Evolutionary conservation across 2,329 filamentous ascomycete species (phyloP).

Genomic region (Aureobasidium musti): DNA sequence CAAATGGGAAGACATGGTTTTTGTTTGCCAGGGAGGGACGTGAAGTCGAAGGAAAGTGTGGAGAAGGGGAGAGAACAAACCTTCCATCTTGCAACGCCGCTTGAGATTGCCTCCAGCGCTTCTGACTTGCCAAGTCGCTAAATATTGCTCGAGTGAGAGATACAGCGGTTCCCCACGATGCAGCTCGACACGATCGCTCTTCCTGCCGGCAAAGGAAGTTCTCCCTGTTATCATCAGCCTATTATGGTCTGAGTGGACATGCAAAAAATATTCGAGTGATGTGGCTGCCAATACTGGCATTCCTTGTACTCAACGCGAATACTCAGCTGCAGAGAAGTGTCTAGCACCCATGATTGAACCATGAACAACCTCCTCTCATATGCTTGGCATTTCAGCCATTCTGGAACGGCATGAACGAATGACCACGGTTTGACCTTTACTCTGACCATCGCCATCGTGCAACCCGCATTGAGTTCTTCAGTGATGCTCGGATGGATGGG

Average conservation of each 20-base stretch:
- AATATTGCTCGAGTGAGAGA: neutral
- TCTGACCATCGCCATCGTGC: neutral
- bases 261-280: no score
- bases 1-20: neutral
- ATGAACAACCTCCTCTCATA: neutral
- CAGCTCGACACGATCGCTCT: neutral
- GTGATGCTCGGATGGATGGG: constrained; percentile 10
- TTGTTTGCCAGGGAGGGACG: neutral
- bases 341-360: neutral
- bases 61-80: constrained; percentile 16
- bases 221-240: neutral
- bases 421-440: neutral
- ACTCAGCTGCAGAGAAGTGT: neutral
- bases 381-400: constrained; percentile 1
- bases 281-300: neutral
- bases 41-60: constrained; percentile 23
- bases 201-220: neutral
- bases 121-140: constrained; percentile 24
- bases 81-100: constrained; percentile 6
- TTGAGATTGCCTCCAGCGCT: neutral
- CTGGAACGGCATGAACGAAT: neutral
- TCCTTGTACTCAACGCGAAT: neutral
- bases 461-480: neutral
- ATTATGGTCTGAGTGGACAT: neutral
- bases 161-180: neutral